Evolutionary conservation across 257 asterid genomes (phyloP), one percentile per base, ranked within the genome.

Genomic region (Solanum pennellii): DNA sequence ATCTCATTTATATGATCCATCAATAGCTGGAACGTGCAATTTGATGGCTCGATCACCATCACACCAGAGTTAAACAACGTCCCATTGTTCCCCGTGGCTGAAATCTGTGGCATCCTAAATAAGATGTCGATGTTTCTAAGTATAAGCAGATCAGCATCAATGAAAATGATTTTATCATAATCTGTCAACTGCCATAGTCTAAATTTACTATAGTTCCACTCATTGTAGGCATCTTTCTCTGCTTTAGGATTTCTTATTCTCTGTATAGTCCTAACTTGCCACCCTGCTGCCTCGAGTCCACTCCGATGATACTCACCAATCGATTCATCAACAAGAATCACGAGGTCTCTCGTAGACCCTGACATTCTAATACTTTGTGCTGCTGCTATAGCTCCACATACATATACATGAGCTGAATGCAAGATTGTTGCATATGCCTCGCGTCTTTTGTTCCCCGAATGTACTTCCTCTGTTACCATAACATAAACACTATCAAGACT

Each of bases 121-220:
- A 96, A 87, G 89, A 96, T 93, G 47, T 96, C 98, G 1, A 96
- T 96, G 91, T 96, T 96, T 42, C 97, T 86, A 9, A 95, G 98
- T 86, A 96, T 93, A 45, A 96, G 92, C 87, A 96, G 41, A 84
- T 96, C 99, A 6, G 99, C 96, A 45, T 96, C 99, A 42, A 96
- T 95, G 92, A 96, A 96, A 27, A 95, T 96, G 76, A 96, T 92
- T 86, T 91, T 95, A 41, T 95, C 98, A 44, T 95, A 96, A 45
- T 96, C 99, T 1, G 99, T 96, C 65, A 96, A 87, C 88, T 96
- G 98, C 99, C 99, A 96, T 69, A 96, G 86, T 27, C 99, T 88
- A 89, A 96, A 96, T 92, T 96, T 96, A 94, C 99, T 96, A 87
- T 96, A 96, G 89, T 96, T 96, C 99, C 99, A 96, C 56, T 95